Conservation (phyloP, 2,329 filamentous ascomycete genomes). For the Ophiostoma montium region DNA sequence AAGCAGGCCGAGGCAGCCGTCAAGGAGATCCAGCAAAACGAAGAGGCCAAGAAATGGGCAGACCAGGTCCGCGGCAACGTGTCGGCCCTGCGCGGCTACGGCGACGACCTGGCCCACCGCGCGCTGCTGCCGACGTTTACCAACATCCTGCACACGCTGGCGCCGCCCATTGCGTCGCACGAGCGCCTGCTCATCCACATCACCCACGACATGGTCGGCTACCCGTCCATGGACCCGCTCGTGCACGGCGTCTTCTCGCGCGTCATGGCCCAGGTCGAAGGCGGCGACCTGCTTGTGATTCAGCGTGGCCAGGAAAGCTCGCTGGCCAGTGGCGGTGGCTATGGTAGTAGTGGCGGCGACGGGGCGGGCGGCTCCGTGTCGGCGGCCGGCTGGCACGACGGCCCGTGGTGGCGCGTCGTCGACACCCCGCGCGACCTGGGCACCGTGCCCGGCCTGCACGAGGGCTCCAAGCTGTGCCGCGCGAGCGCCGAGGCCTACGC, state of each 20-base stretch:
- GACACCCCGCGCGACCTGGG: constrained; percentile 61
- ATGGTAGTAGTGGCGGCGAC: constrained; percentile 1
- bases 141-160: constrained; percentile 85
- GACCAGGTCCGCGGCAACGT: constrained; percentile 88
- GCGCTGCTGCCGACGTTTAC: constrained; percentile 81
- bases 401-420: constrained; percentile 84
- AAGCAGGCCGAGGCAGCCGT: constrained; percentile 88
- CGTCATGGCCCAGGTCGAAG: constrained; percentile 98
- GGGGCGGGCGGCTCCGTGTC: constrained; percentile 18
- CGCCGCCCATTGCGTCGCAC: constrained; percentile 90
- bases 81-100: constrained; percentile 58
- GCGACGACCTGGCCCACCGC: constrained; percentile 76
- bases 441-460: constrained; percentile 62
- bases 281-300: constrained; percentile 84
- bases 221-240: constrained; percentile 84
- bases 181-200: constrained; percentile 96
- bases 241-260: constrained; percentile 85
- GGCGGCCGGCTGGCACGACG: constrained; percentile 67
- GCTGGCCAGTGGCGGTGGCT: constrained; percentile 37
- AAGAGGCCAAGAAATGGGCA: constrained; percentile 92
- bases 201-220: constrained; percentile 87
- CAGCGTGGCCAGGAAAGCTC: constrained; percentile 80
- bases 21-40: constrained; percentile 89
- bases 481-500: constrained; percentile 83
- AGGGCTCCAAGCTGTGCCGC: constrained; percentile 82